Conservation (phyloP, 345 rosid species). For the Eucalyptus tenuipes region DNA sequence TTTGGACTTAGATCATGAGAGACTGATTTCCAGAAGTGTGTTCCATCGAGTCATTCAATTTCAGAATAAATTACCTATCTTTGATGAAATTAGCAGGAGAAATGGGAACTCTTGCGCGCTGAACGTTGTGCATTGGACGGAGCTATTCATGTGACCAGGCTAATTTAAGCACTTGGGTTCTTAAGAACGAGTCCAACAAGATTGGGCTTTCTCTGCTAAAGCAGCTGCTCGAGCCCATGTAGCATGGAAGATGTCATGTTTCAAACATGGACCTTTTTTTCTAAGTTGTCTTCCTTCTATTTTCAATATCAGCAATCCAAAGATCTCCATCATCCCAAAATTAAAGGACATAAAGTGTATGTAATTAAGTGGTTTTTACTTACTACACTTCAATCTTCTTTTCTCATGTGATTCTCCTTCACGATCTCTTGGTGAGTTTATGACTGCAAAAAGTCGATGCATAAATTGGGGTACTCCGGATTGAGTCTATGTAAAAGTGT, state of each 20-base stretch:
- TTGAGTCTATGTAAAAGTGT: not conserved
- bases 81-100: not conserved
- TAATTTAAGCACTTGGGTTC: not conserved
- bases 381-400: accelerated
- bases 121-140: not conserved
- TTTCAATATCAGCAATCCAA: not conserved
- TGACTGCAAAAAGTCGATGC: not conserved
- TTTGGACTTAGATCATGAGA: not conserved
- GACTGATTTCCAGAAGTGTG: not conserved
- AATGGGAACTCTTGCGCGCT: not conserved
- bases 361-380: not conserved
- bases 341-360: not conserved
- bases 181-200: not conserved
- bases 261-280: not conserved
- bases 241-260: not conserved
- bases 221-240: not conserved
- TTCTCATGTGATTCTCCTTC: not conserved
- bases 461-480: not conserved
- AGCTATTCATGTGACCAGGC: not conserved
- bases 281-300: not conserved
- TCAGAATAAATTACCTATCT: not conserved
- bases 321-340: not conserved
- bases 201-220: not conserved
- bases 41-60: not conserved
- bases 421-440: not conserved